Conservation (phyloP, 306 rosid species). For the Leucaena leucocephala region DNA sequence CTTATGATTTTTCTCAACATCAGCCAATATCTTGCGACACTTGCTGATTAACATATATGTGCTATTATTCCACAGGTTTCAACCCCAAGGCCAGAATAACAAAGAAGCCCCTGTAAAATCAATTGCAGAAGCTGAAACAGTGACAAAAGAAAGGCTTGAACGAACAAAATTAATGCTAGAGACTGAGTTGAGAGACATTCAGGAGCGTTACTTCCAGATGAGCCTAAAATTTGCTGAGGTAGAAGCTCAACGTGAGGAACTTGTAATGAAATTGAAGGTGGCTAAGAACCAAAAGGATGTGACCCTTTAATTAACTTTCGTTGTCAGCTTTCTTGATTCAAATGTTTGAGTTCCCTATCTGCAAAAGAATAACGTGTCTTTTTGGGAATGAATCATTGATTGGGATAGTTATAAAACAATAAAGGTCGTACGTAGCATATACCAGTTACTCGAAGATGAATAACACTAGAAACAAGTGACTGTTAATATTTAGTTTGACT, state of each 20-base stretch:
- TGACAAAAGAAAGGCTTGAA: slow-evolving; percentile 62
- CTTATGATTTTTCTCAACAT: not conserved
- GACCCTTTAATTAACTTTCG: slow-evolving; percentile 36
- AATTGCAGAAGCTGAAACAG: slow-evolving; percentile 48
- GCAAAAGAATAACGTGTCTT: slow-evolving; percentile 2
- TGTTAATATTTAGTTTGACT: not conserved
- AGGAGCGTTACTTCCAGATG: slow-evolving; percentile 81
- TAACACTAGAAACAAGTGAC: not conserved
- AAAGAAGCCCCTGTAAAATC: slow-evolving; percentile 46
- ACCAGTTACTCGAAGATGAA: not conserved
- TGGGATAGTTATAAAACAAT: not conserved
- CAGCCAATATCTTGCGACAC: not conserved
- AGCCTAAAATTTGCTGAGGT: slow-evolving; percentile 95
- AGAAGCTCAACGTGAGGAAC: slow-evolving; percentile 88
- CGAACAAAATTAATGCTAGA: slow-evolving; percentile 67
- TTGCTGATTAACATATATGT: not conserved
- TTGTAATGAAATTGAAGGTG: slow-evolving; percentile 77
- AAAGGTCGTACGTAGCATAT: not conserved
- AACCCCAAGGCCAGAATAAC: slow-evolving; percentile 44
- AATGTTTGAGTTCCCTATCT: slow-evolving; percentile 38
- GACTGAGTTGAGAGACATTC: slow-evolving; percentile 78
- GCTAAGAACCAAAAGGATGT: slow-evolving; percentile 61
- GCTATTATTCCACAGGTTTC: slow-evolving; percentile 48
- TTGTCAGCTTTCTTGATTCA: slow-evolving; percentile 43
- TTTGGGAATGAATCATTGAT: slow-evolving; percentile 16